A percentile compares a stretch with the other conserved stretches of the same genome.
Conservation (phyloP, 495 filamentous ascomycete species). For the Talaromyces wortmannii region DNA sequence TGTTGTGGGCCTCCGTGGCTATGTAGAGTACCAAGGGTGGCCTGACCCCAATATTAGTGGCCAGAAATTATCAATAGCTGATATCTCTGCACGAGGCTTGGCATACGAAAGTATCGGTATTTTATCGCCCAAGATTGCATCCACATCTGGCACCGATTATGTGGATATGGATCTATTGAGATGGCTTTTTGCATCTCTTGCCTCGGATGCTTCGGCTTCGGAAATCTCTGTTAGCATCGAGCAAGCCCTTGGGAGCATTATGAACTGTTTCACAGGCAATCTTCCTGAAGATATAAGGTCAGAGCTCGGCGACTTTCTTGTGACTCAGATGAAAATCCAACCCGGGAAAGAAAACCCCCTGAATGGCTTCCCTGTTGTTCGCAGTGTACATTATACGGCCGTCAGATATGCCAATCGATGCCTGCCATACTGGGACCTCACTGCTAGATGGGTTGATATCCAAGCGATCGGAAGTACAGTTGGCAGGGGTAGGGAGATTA, state of each 20-base stretch:
- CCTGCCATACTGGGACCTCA: conserved; percentile 68
- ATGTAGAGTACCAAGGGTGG: conserved; percentile 79
- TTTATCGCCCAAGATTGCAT: conserved; percentile 43
- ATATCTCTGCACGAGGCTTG: conserved; percentile 59
- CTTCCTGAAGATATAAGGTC: conserved; percentile 34
- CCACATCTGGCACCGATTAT: neutral
- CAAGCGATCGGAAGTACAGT: conserved; percentile 59
- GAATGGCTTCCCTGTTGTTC: conserved; percentile 35
- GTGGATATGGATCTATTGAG: conserved; percentile 48
- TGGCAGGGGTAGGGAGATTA: conserved; percentile 67
- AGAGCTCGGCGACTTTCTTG: conserved; percentile 52
- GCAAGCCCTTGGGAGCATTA: conserved; percentile 73
- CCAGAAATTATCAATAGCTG: conserved; percentile 43
- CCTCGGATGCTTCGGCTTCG: conserved; percentile 67
- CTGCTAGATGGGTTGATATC: conserved; percentile 82
- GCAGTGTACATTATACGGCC: conserved; percentile 73
- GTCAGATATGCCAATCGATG: conserved; percentile 89
- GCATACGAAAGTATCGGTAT: conserved; percentile 84
- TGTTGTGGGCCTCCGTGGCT: conserved; percentile 65
- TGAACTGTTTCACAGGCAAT: conserved; percentile 48
- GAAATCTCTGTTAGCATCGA: conserved; percentile 82
- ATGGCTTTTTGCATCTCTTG: conserved; percentile 78
- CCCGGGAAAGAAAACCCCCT: conserved; percentile 38
- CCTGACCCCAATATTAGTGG: conserved; percentile 50
- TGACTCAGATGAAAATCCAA: conserved; percentile 57